phyloP scores from a whole-genome alignment of 495 filamentous ascomycete genomes.

The Talaromyces nanjingensis region DNA sequence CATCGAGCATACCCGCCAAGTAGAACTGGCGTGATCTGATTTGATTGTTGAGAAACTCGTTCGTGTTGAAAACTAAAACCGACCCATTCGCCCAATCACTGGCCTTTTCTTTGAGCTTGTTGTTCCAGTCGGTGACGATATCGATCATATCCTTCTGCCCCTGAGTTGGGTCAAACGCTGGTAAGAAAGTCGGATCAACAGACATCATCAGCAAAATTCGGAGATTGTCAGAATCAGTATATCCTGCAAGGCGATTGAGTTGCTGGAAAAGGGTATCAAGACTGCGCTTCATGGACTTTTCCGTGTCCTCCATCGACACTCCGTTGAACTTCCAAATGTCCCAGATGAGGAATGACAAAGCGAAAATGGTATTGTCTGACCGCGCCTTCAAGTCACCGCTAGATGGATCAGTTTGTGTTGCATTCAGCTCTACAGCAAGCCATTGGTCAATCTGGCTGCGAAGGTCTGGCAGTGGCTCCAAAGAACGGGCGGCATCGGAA shows the following conservation, averaged over 20 bases:
- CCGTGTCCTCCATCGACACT: slow-evolving; percentile 25
- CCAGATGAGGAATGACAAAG: slow-evolving; percentile 43
- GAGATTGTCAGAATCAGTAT: slow-evolving; percentile 31
- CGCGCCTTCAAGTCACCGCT: slow-evolving; percentile 16
- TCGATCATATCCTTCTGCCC: slow-evolving; percentile 36
- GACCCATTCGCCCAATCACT: slow-evolving; percentile 33
- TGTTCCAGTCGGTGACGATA: slow-evolving; percentile 40
- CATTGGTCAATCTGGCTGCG: slow-evolving; percentile 36
- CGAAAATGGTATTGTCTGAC: slow-evolving; percentile 30
- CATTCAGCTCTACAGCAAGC: slow-evolving; percentile 25
- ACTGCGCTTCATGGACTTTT: slow-evolving; percentile 31
- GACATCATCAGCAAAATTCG: slow-evolving; percentile 43
- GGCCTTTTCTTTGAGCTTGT: slow-evolving; percentile 30
- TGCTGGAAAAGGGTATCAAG: slow-evolving; percentile 40
- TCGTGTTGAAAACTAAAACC: slow-evolving; percentile 44
- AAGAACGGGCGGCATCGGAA: background rate
- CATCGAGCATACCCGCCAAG: slow-evolving; percentile 33
- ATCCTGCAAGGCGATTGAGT: slow-evolving; percentile 28
- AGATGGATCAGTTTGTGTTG: slow-evolving; percentile 14
- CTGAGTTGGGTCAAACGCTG: slow-evolving; percentile 28
- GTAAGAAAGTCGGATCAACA: slow-evolving; percentile 46
- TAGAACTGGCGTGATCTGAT: slow-evolving; percentile 40
- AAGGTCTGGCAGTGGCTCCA: slow-evolving; percentile 28
- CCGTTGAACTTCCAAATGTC: slow-evolving; percentile 43
- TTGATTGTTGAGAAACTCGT: slow-evolving; percentile 42